Evolutionary conservation across 2,329 filamentous ascomycete species (phyloP), one percentile per base, ranked within the genome.

Genomic region (Stenocarpella maydis): DNA sequence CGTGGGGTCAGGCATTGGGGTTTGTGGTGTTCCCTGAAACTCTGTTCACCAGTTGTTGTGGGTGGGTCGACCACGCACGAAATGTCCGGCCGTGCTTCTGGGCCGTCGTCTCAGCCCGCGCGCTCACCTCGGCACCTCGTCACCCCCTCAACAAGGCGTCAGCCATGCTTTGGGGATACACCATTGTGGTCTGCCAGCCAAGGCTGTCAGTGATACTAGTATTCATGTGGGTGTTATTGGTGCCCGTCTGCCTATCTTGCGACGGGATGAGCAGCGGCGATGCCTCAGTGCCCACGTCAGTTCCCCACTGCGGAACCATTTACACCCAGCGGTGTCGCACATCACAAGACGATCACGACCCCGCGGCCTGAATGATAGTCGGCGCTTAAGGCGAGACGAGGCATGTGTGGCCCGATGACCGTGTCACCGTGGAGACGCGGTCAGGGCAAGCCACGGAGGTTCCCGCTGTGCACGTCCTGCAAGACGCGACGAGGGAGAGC

Each of bases 11-110:
- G 55, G 39, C 21, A 66, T 39, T 66, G 43, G n/a, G 43, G 58
- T 63, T 63, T 63, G 43, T n/a, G 53, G 12, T 65, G 7, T 53
- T 53, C 34, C 61, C 61, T 53, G 47, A 41, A 65, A 65, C 47
- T 31, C 43, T 53, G 43, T 37, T 63, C 26, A 49, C 26, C 28
- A 41, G 34, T 24, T 65, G 37, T 26, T 64, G 43, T 53, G 37
- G 47, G 49, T 65, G 61, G 61, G 58, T 37, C 43, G 41, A 24
- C n/a, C 43, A 49, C 17, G 31, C 34, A 43, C 58, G 49, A 63
- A 61, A 49, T 37, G 58, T 37, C 49, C 28, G 58, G 37, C 58
- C 49, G 17, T 7, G 12, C 58, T 63, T 49, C 58, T 63, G 58
- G 41, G 17, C n/a, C n/a, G 8, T 49, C 26, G n/a, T 34, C 41